Conservation (phyloP, 148 eudicot species). For the Rhododendron griersonianum region DNA sequence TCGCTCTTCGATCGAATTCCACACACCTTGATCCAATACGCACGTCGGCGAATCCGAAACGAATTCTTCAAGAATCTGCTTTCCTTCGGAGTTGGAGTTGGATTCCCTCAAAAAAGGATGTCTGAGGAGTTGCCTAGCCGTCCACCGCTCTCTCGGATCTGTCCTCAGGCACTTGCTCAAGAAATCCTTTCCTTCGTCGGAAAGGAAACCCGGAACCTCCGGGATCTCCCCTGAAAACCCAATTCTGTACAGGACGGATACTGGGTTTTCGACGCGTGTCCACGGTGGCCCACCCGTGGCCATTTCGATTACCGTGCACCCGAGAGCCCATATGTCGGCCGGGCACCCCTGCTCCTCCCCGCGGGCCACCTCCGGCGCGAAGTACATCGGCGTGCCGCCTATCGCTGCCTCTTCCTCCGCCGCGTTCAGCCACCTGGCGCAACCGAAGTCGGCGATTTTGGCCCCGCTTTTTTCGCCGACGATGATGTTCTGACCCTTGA, state of each 20-base stretch:
- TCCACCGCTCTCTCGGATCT: conserved; percentile 39
- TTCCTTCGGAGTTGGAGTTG: not conserved
- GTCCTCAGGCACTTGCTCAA: conserved; percentile 42
- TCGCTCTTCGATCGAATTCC: conserved; percentile 34
- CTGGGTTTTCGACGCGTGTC: conserved; percentile 28
- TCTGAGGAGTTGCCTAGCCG: conserved; percentile 35
- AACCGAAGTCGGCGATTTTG: conserved; percentile 63
- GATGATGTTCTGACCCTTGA: conserved; percentile 40
- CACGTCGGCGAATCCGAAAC: conserved; percentile 37
- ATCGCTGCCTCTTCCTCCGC: not conserved
- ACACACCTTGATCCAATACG: conserved; percentile 40
- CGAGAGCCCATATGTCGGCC: conserved; percentile 51
- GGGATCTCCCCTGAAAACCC: conserved; percentile 41
- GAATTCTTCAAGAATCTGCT: not conserved
- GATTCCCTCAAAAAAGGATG: conserved; percentile 39
- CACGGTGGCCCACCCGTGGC: conserved; percentile 47
- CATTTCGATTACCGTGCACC: conserved; percentile 59
- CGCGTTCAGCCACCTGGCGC: conserved; percentile 20
- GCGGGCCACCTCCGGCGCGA: conserved; percentile 60
- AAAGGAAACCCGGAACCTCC: conserved; percentile 32
- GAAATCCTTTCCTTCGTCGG: conserved; percentile 43
- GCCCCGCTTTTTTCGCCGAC: conserved; percentile 20
- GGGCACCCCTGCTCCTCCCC: conserved; percentile 46
- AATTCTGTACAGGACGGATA: conserved; percentile 32
- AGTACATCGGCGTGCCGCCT: conserved; percentile 44